These are phyloP conservation scores for Magnaporthiopsis rhizophila DNA, from an alignment of 2,329 filamentous ascomycete species.

Conservation along the genomic window DNA sequence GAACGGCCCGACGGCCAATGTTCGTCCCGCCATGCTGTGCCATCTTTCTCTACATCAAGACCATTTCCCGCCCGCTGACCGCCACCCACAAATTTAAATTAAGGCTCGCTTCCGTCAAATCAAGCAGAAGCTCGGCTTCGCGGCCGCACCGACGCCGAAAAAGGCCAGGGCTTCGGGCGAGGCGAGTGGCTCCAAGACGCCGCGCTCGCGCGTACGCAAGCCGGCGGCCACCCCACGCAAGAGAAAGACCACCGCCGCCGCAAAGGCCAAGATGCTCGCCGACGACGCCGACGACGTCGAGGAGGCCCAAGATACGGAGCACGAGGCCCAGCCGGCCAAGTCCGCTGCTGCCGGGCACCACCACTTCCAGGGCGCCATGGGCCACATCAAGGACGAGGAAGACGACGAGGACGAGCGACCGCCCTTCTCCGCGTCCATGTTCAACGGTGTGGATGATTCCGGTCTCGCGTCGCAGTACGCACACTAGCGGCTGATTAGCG, in stretches of 20 bases:
- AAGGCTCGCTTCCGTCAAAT: constrained; percentile 40
- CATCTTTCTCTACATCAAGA: neutral
- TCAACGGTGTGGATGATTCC: neutral
- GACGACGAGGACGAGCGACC: neutral
- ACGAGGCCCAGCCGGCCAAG: neutral
- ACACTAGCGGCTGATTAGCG: neutral
- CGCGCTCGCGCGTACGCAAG: constrained; percentile 5
- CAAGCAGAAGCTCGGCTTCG: constrained; percentile 36
- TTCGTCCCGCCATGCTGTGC: constrained; percentile 15
- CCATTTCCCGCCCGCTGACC: no score
- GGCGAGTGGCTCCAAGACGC: neutral
- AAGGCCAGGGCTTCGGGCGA: constrained; percentile 5
- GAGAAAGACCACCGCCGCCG: neutral
- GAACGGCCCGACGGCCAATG: constrained; percentile 36
- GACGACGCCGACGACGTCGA: neutral
- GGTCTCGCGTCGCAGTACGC: neutral
- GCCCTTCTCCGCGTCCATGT: constrained; percentile 2
- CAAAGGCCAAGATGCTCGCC: neutral
- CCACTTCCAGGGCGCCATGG: neutral
- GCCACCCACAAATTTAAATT: constrained; percentile 12
- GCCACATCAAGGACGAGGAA: neutral
- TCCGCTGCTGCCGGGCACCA: no score
- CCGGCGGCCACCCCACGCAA: constrained; percentile 8
- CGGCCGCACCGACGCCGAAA: neutral
- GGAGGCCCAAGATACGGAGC: neutral